These are phyloP conservation scores for Leccinum rimulosum DNA, from an alignment of 768 basidiomycete species.

Conservation along the genomic window DNA sequence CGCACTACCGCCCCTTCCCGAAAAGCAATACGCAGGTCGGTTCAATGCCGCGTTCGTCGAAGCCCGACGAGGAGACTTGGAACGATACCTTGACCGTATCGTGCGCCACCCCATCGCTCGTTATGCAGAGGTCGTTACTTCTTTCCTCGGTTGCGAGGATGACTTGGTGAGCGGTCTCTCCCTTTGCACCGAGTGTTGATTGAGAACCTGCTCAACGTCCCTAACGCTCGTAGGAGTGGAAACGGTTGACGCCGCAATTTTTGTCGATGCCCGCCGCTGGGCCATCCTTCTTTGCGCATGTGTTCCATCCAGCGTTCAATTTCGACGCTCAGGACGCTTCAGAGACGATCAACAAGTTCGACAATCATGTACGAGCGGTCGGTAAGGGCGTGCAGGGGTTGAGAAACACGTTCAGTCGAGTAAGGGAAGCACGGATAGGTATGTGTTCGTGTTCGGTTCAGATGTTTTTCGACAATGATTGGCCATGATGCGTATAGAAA, in stretches of 20 bases:
- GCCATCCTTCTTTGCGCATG: slow-evolving; percentile 70
- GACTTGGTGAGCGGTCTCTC: slow-evolving; percentile 55
- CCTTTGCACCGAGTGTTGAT: background rate
- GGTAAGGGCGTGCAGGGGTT: slow-evolving; percentile 68
- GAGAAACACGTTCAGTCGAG: slow-evolving; percentile 56
- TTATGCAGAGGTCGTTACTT: slow-evolving; percentile 75
- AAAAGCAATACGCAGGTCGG: slow-evolving; percentile 80
- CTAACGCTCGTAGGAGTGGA: slow-evolving; percentile 59
- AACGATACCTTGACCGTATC: slow-evolving; percentile 69
- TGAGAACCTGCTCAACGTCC: slow-evolving; percentile 2
- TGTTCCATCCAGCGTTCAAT: slow-evolving; percentile 86
- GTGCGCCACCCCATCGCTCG: slow-evolving; percentile 75
- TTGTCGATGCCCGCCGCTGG: slow-evolving; percentile 65
- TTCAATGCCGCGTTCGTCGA: slow-evolving; percentile 84
- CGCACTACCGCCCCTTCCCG: slow-evolving; percentile 77
- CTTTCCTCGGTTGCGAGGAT: slow-evolving; percentile 75
- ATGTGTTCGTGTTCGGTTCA: slow-evolving; percentile 15
- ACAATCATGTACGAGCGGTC: slow-evolving; percentile 60
- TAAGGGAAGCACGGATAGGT: slow-evolving; percentile 71
- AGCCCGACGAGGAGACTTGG: slow-evolving; percentile 75
- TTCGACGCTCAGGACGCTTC: slow-evolving; percentile 70
- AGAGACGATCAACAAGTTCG: slow-evolving; percentile 59
- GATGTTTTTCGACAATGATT: background rate
- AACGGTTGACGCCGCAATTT: slow-evolving; percentile 56
- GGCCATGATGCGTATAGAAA: slow-evolving; percentile 45